Evolutionary conservation across 2,329 filamentous ascomycete species (phyloP).

Genomic region (Aspergillus sp.): DNA sequence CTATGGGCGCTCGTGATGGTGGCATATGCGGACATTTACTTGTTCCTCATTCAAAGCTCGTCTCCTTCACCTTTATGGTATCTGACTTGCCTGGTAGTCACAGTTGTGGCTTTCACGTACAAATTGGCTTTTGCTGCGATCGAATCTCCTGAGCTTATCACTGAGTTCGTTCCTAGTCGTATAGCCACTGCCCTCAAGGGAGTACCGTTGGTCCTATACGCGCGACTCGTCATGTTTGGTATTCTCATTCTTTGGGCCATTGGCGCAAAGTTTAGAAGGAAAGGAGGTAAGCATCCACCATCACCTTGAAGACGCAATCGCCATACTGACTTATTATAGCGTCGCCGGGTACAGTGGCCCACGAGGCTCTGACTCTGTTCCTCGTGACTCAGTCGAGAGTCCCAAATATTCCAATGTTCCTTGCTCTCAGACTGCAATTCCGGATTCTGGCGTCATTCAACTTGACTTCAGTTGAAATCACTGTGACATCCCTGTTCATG

Average conservation of each 20-base stretch:
- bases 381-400: conserved; percentile 84
- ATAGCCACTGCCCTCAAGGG: conserved; percentile 44
- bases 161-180: conserved; percentile 37
- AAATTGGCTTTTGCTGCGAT: conserved; percentile 87
- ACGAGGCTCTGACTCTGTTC: conserved; percentile 76
- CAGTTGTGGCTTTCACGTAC: conserved; percentile 71
- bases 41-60: conserved; percentile 44
- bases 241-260: conserved; percentile 41
- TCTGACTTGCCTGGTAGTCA: conserved; percentile 46
- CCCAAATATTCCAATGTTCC: conserved; percentile 82
- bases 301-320: background rate
- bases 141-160: conserved; percentile 82
- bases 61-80: conserved; percentile 31
- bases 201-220: conserved; percentile 55
- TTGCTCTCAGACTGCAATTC: conserved; percentile 71
- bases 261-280: background rate
- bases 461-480: conserved; percentile 60
- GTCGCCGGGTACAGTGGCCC: conserved; percentile 40
- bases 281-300: conserved; percentile 24
- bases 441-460: conserved; percentile 53
- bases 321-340: conserved; percentile 21
- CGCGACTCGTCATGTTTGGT: conserved; percentile 55
- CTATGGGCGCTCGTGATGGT: conserved; percentile 76
- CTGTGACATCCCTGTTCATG: conserved; percentile 73
- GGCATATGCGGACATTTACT: conserved; percentile 68